Percentiles rank a stretch among this genome's conserved stretches.
phyloP scores from a whole-genome alignment of 495 filamentous ascomycete species.

The Podospora conica region DNA sequence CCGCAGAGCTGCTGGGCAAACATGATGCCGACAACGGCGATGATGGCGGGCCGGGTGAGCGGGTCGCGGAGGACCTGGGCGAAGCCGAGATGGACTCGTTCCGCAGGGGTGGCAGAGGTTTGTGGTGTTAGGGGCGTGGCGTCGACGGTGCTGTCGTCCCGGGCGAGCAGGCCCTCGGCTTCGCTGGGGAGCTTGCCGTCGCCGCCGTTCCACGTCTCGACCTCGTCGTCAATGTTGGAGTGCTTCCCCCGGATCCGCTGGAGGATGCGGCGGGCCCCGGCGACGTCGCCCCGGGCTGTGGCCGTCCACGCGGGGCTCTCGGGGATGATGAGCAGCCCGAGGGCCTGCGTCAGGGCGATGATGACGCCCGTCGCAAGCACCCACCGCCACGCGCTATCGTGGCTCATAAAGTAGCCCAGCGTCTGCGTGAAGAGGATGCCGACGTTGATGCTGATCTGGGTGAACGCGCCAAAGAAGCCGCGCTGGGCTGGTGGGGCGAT shows the following conservation, averaged over 20 bases:
- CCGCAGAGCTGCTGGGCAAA: constrained; percentile 85
- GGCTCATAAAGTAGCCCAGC: constrained; percentile 79
- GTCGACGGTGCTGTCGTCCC: constrained; percentile 21
- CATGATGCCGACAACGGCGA: constrained; percentile 89
- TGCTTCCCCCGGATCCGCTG: constrained; percentile 66
- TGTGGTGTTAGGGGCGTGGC: constrained; percentile 14
- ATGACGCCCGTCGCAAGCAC: constrained; percentile 69
- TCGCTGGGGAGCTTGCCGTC: constrained; percentile 31
- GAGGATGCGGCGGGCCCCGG: constrained; percentile 57
- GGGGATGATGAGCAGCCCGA: constrained; percentile 63
- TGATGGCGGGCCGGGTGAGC: constrained; percentile 64
- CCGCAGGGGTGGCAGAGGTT: constrained; percentile 36
- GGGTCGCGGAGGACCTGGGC: constrained; percentile 57
- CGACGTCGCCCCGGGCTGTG: constrained; percentile 51
- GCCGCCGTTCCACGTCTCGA: constrained; percentile 53
- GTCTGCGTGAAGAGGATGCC: constrained; percentile 81
- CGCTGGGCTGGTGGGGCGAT: constrained; percentile 70
- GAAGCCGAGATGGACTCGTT: constrained; percentile 54
- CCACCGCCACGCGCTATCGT: constrained; percentile 69
- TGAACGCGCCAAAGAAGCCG: constrained; percentile 85
- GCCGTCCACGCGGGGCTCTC: constrained; percentile 87
- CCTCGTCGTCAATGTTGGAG: constrained; percentile 67
- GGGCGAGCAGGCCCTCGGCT: constrained; percentile 42
- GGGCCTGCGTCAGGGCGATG: constrained; percentile 57
- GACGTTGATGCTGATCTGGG: constrained; percentile 90